Percentiles rank a stretch among this genome's conserved stretches.
Conservation (phyloP, 345 rosid genomes). For the Arabidopsis arenosa region DNA sequence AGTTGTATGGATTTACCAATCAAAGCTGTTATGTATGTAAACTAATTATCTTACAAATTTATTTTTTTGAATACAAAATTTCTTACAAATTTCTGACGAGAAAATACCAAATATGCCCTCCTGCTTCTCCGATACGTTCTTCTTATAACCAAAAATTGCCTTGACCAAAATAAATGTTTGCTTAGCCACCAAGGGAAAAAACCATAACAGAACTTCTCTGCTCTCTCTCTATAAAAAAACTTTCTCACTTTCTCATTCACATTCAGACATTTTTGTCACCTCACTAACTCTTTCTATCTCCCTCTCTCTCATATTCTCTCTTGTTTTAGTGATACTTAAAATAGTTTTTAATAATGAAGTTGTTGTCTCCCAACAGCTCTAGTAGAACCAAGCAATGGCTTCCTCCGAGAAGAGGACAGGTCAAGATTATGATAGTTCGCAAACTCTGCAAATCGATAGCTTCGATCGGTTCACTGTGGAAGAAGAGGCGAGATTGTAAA, state of each 20-base stretch:
- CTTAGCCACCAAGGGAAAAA: slow-evolving; percentile 5
- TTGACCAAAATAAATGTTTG: background rate
- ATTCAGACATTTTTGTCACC: background rate
- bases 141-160: background rate
- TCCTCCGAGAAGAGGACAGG: slow-evolving; percentile 24
- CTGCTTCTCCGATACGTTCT: background rate
- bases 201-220: background rate
- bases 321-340: too few species aligned
- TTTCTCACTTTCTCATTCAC: background rate
- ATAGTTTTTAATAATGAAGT: background rate
- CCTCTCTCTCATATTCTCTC: background rate
- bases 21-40: too few species aligned
- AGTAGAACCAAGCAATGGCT: background rate
- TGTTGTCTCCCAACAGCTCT: background rate
- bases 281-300: background rate
- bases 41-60: too few species aligned
- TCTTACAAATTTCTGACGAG: slow-evolving; percentile 3
- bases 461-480: background rate
- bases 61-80: background rate
- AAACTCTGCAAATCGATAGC: background rate
- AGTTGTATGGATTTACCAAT: too few species aligned
- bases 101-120: slow-evolving; percentile 3
- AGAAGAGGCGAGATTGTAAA: slow-evolving; percentile 17
- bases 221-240: background rate
- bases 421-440: slow-evolving; percentile 2